Evolutionary conservation across 2,329 filamentous ascomycete genomes (phyloP), one percentile per base, ranked within the genome.

Genomic region (Curvularia hawaiiensis): DNA sequence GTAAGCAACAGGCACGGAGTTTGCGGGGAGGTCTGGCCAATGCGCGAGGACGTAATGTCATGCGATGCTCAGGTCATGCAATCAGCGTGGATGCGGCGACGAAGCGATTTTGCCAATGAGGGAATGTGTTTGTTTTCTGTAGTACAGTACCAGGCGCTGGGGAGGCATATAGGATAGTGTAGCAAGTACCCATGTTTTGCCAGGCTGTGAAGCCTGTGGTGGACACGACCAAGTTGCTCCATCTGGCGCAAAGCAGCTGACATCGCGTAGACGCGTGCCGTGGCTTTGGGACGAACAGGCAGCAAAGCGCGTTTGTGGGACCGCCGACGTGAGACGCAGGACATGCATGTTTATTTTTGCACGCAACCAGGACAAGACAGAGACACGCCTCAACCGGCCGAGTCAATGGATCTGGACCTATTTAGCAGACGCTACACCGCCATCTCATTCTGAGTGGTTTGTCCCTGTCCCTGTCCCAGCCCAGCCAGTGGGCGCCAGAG

Each of bases 61-160:
- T 65, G 54, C 67, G 65, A 70, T 62, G 54, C 54, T 68, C 66
- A 69, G 63, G 68, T 71, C 70, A 72, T 64, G 64, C 65, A 48
- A 67, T 69, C 68, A 68, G 68, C 67, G 55, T 54, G 40, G 46
- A 50, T 46, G 52, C 46, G 54, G 58, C 48, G 45, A 50, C 14
- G 22, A 52, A 54, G 50, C n/a, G 24, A 44, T 39, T 46, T 44
- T 45, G 51, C 14, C 35, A 54, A 51, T 16, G 35, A 26, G 22
- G 50, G 39, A 33, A 20, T 35, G 35, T 18, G 41, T 7, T 39
- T 22, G 41, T 26, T n/a, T 41, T 43, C 3, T 48, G 28, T 39
- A 40, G 28, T 39, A 40, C 22, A 44, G 12, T 24, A 26, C 33
- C 8, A 22, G 48, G 53, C 31, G 49, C 48, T 51, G 33, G 9